Base-by-base conservation (phyloP, 1,139 yeast genomes). In the Blastobotrys illinoisensis region DNA sequence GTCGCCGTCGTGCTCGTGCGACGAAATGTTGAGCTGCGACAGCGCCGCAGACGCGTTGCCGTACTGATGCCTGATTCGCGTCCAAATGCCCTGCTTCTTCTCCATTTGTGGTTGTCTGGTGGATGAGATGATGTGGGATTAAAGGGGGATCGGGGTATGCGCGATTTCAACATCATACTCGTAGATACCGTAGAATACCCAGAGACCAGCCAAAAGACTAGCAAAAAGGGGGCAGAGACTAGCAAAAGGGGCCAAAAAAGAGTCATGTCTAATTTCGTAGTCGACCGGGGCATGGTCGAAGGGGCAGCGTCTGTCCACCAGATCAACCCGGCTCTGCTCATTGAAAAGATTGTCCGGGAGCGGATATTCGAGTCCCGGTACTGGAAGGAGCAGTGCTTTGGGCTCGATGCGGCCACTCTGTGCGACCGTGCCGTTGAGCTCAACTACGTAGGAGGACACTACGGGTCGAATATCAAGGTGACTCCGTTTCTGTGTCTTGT, bases 311-410 rank as follows among this genome's bases (percentile, higher is more conserved):
- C 71, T 32, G 63, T 73, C 16, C 78, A 74, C 52, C 74, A 75
- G 9, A 64, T 76, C 40, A 81, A 82, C 62, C 81, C 83, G 45
- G 80, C 83, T 0, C 67, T 76, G 54, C 69, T 84, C 46, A 72
- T 86, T 5, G 93, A 86, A 64, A 83, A 86, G 56, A 86, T 87
- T 57, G 72, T 83, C 26, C 73, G 90, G 52, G 89, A 86, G 61
- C 72, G 88, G 44, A 82, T 86, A 9, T 79, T 79, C 52, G 91
- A 85, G 61, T 80, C 87, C 1, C 64, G 83, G 5, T 87, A 85
- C 67, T 86, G 86, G 79, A 84, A 85, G 58, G 82, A 80, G 60
- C 73, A 79, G 57, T 80, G 88, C 54, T 81, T 78, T 60, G 77
- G 81, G 16, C 74, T 87, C 54, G 82, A 83, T 58, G 75, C 76